Evolutionary conservation across 495 filamentous ascomycete genomes (phyloP).

Genomic region (Corynascus novoguineensis): DNA sequence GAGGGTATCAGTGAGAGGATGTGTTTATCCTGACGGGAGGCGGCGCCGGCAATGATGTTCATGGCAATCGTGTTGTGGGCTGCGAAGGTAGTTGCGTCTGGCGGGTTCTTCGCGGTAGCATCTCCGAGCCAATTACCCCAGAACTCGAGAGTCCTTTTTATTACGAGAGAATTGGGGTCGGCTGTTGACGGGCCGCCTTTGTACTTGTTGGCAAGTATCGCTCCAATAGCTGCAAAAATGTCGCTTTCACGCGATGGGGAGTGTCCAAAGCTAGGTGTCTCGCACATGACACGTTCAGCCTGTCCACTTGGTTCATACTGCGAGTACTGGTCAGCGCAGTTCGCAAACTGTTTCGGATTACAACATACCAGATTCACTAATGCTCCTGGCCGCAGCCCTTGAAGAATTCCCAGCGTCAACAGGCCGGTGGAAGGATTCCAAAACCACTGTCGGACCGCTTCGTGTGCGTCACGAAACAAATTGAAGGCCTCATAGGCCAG

Average conservation of each 20-base stretch:
- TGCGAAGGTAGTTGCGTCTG: conserved; percentile 17
- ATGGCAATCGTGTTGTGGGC: conserved; percentile 23
- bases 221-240: conserved; percentile 27
- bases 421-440: conserved; percentile 9
- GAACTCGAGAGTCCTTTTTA: conserved; percentile 21
- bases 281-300: conserved; percentile 25
- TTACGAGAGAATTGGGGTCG: conserved; percentile 24
- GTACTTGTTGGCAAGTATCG: conserved; percentile 36
- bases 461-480: conserved; percentile 23
- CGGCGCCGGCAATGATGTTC: conserved; percentile 27
- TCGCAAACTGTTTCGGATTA: neutral
- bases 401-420: conserved; percentile 40
- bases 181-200: conserved; percentile 24
- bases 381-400: conserved; percentile 39
- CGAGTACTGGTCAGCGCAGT: conserved; percentile 10
- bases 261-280: conserved; percentile 13
- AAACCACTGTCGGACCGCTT: neutral
- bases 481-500: conserved; percentile 31
- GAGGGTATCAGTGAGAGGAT: conserved; percentile 18
- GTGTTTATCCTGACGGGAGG: conserved; percentile 27
- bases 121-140: conserved; percentile 23
- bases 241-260: conserved; percentile 14
- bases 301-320: conserved; percentile 26
- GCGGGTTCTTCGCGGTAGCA: conserved; percentile 4
- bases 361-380: conserved; percentile 34